phyloP scores from a whole-genome alignment of 2,329 filamentous ascomycete species.

The Nigrospora sphaerica region DNA sequence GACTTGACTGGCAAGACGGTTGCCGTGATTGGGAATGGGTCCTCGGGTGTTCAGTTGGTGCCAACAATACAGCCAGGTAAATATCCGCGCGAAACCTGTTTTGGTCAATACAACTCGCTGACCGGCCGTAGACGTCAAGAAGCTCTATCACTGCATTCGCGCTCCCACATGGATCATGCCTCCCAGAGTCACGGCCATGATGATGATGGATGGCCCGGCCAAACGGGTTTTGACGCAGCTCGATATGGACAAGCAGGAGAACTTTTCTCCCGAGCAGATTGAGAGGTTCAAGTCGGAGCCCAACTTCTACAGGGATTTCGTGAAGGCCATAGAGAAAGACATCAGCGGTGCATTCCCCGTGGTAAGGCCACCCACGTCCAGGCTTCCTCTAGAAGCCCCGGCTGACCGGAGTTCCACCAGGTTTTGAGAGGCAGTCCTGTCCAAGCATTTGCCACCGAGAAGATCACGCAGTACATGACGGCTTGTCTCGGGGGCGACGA shows the following conservation, averaged over 20 bases:
- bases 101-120: background rate
- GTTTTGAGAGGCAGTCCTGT: slow-evolving; percentile 31
- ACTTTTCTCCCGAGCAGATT: slow-evolving; percentile 36
- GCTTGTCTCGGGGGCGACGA: slow-evolving; percentile 38
- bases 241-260: slow-evolving; percentile 33
- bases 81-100: slow-evolving; percentile 1
- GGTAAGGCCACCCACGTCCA: slow-evolving; percentile 16
- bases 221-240: slow-evolving; percentile 28
- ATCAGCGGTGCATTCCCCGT: slow-evolving; percentile 34
- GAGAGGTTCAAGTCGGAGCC: slow-evolving; percentile 38
- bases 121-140: slow-evolving; percentile 22
- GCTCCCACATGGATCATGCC: slow-evolving; percentile 35
- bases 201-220: slow-evolving; percentile 27
- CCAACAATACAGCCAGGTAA: slow-evolving; percentile 39
- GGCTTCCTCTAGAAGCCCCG: background rate
- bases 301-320: slow-evolving; percentile 36
- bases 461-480: slow-evolving; percentile 39
- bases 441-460: slow-evolving; percentile 32
- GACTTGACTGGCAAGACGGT: slow-evolving; percentile 43
- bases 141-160: slow-evolving; percentile 33
- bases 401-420: slow-evolving; percentile 14
- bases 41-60: slow-evolving; percentile 46
- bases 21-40: slow-evolving; percentile 49
- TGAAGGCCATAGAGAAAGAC: slow-evolving; percentile 38
- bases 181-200: slow-evolving; percentile 27